Evolutionary conservation across 2,329 filamentous ascomycete species (phyloP).

Genomic region (Neofusicoccum sp.): DNA sequence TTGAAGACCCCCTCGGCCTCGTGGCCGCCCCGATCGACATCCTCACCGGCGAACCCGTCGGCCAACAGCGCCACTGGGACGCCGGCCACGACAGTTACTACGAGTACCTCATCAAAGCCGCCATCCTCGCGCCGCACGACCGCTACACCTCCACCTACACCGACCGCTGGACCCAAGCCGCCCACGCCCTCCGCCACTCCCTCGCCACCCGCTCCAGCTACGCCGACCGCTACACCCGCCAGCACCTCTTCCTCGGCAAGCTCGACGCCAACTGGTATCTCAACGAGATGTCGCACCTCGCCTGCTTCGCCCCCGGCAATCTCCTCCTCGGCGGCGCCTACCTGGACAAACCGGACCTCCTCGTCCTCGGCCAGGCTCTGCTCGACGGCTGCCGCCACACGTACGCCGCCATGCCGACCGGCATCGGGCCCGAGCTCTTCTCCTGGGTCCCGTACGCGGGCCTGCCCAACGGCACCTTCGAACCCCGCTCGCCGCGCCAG

Average conservation of each 20-base stretch:
- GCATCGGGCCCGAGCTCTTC: slow-evolving; percentile 43
- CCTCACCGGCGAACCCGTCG: slow-evolving; percentile 43
- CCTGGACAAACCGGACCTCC: slow-evolving; percentile 36
- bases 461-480: slow-evolving; percentile 34
- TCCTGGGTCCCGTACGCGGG: slow-evolving; percentile 43
- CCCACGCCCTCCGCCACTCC: slow-evolving; percentile 38
- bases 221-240: slow-evolving; percentile 33
- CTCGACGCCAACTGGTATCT: slow-evolving; percentile 36
- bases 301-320: slow-evolving; percentile 44
- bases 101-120: slow-evolving; percentile 46
- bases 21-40: slow-evolving; percentile 48
- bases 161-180: slow-evolving; percentile 37
- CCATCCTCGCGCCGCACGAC: slow-evolving; percentile 41
- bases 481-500: slow-evolving; percentile 33
- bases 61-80: slow-evolving; percentile 46
- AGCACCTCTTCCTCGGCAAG: slow-evolving; percentile 45
- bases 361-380: slow-evolving; percentile 41
- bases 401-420: slow-evolving; percentile 40
- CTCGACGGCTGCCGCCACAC: slow-evolving; percentile 45
- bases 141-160: slow-evolving; percentile 38
- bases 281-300: slow-evolving; percentile 44
- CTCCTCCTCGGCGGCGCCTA: slow-evolving; percentile 42
- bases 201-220: slow-evolving; percentile 42
- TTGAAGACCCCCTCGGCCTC: slow-evolving; percentile 44
- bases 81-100: slow-evolving; percentile 49